Percentiles rank a stretch among this genome's conserved stretches.
Evolutionary conservation across 805 yeast genomes (phyloP).

Genomic region (baker's yeast (Saccharomyces cerevisiae)): DNA sequence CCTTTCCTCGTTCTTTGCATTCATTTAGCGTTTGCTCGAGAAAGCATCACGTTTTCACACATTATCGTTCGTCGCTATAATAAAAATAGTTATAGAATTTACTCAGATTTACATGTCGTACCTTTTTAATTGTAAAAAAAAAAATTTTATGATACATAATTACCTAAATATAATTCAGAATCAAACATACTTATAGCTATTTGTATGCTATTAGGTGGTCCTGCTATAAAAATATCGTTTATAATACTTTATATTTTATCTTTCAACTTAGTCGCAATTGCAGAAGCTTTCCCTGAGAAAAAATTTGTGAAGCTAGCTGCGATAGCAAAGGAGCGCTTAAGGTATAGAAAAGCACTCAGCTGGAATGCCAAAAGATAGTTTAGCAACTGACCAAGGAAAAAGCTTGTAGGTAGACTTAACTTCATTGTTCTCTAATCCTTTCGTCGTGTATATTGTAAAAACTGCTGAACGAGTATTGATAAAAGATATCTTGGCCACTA

Average conservation of each 20-base stretch:
- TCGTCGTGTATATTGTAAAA: conserved; percentile 62
- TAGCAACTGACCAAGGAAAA: conserved; percentile 46
- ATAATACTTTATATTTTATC: too few relatives aligned
- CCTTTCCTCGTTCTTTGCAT: background rate
- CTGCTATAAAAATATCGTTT: too few relatives aligned
- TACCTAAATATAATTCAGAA: background rate
- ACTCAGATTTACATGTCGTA: background rate
- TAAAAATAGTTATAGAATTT: background rate
- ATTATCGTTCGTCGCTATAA: background rate
- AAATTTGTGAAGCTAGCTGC: background rate
- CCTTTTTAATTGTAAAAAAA: background rate
- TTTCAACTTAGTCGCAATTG: too few relatives aligned
- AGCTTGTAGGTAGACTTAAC: conserved; percentile 43
- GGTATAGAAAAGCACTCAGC: too few relatives aligned
- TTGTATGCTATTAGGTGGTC: too few relatives aligned
- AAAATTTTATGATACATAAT: background rate
- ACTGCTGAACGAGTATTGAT: conserved; percentile 57
- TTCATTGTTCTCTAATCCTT: conserved; percentile 46
- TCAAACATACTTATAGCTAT: background rate
- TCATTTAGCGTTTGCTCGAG: background rate
- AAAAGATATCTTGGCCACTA: conserved; percentile 49
- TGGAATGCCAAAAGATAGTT: background rate
- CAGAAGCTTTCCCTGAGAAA: background rate
- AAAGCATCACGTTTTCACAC: background rate
- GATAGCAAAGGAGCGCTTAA: too few relatives aligned